A percentile compares a stretch with the other conserved stretches of the same genome.
Evolutionary conservation across 495 filamentous ascomycete species (phyloP).

Genomic region (Tuber microsphaerosporum): DNA sequence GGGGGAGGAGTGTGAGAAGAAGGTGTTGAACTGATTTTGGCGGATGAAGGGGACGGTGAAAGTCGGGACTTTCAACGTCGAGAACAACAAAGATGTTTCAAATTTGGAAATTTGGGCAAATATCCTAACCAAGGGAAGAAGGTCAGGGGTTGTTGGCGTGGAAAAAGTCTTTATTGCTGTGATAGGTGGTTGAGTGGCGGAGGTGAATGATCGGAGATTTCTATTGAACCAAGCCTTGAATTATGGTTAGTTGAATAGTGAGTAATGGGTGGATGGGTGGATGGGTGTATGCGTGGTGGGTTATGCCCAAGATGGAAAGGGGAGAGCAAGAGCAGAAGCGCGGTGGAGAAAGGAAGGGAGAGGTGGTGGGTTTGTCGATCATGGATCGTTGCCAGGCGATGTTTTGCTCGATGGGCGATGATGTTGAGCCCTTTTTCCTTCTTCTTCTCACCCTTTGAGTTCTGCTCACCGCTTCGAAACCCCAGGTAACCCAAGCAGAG

Average conservation of each 20-base stretch:
- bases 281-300: background rate
- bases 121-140: background rate
- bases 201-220: background rate
- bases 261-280: slow-evolving; percentile 9
- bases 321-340: background rate
- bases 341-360: background rate
- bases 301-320: background rate
- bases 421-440: slow-evolving; percentile 30
- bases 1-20: slow-evolving; percentile 39
- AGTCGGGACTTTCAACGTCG: slow-evolving; percentile 39
- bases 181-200: background rate
- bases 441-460: background rate
- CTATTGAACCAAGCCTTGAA: background rate
- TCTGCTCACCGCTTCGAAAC: slow-evolving; percentile 30
- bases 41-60: slow-evolving; percentile 34
- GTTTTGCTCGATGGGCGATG: slow-evolving; percentile 38
- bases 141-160: slow-evolving; percentile 15
- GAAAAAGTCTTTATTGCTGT: slow-evolving; percentile 12
- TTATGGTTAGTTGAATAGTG: slow-evolving; percentile 20
- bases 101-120: slow-evolving; percentile 10
- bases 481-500: slow-evolving; percentile 25
- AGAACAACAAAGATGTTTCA: slow-evolving; percentile 20
- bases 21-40: slow-evolving; percentile 40
- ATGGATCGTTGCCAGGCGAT: slow-evolving; percentile 33
- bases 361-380: slow-evolving; percentile 17